phyloP scores from a whole-genome alignment of 768 basidiomycete genomes.

The Mycena maculata region DNA sequence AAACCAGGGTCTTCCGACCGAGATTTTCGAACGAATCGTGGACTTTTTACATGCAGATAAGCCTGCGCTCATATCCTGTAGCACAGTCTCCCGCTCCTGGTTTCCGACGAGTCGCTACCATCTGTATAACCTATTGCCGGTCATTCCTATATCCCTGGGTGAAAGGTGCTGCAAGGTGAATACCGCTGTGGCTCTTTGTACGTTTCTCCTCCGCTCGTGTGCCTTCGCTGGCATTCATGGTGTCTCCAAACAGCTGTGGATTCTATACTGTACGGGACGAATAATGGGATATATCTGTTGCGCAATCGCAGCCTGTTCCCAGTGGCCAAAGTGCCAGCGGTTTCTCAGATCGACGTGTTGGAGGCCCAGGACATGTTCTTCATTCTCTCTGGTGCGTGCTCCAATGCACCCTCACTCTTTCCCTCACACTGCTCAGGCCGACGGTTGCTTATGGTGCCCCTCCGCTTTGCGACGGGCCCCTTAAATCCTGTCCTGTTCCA shows the following conservation, averaged over 20 bases:
- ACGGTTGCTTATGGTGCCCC: slow-evolving; percentile 20
- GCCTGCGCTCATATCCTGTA: slow-evolving; percentile 31
- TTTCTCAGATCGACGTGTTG: slow-evolving; percentile 33
- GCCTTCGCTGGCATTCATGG: neutral
- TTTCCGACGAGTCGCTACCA: slow-evolving; percentile 35
- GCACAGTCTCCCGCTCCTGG: slow-evolving; percentile 33
- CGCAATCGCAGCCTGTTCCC: slow-evolving; percentile 7
- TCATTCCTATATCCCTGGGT: slow-evolving; percentile 20
- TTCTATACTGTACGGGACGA: slow-evolving; percentile 23
- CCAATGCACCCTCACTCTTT: neutral
- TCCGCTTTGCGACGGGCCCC: slow-evolving; percentile 17
- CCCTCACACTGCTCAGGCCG: slow-evolving; percentile 11
- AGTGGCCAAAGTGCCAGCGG: slow-evolving; percentile 29
- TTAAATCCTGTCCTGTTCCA: slow-evolving; percentile 2
- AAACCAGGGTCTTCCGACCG: slow-evolving; percentile 29
- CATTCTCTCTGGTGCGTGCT: slow-evolving; percentile 26
- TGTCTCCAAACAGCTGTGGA: neutral
- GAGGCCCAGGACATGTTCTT: slow-evolving; percentile 22
- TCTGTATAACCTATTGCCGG: slow-evolving; percentile 25
- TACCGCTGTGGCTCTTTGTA: slow-evolving; percentile 24
- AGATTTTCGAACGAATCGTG: slow-evolving; percentile 36
- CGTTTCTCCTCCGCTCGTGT: neutral
- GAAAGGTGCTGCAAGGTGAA: slow-evolving; percentile 25
- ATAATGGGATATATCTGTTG: slow-evolving; percentile 25
- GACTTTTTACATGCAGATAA: slow-evolving; percentile 35